phyloP scores from a whole-genome alignment of 2,329 filamentous ascomycete genomes.

The Colletotrichum sp. region DNA sequence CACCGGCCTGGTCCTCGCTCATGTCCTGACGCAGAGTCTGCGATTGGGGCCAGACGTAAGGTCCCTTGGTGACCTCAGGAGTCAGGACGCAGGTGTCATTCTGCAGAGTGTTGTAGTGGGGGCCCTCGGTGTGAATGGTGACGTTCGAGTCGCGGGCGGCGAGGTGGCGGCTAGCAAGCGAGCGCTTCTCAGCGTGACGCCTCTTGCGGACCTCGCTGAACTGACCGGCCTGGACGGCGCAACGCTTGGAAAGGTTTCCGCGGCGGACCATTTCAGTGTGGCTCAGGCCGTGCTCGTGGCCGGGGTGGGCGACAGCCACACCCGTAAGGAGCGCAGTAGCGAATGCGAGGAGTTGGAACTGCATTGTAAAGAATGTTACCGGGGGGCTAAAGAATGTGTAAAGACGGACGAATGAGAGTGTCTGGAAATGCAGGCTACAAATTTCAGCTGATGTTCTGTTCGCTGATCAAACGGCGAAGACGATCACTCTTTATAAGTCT shows the following conservation, averaged over 20 bases:
- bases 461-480: neutral
- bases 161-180: constrained; percentile 1
- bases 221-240: neutral
- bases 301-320: constrained; percentile 44
- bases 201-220: constrained; percentile 3
- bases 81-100: constrained; percentile 26
- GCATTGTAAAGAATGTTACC: constrained; percentile 1
- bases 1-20: constrained; percentile 43
- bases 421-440: neutral
- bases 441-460: neutral
- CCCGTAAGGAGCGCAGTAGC: neutral
- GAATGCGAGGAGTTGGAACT: neutral
- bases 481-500: constrained; percentile 1
- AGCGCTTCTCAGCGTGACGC: constrained; percentile 12
- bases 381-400: neutral
- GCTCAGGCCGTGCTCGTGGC: constrained; percentile 41
- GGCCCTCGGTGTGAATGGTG: constrained; percentile 8
- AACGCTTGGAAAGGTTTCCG: constrained; percentile 3
- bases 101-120: constrained; percentile 9
- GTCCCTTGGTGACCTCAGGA: constrained; percentile 12
- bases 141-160: neutral
- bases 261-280: constrained; percentile 8
- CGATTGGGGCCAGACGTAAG: constrained; percentile 38
- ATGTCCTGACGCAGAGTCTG: constrained; percentile 50
- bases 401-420: neutral